Percentiles rank a stretch among this genome's conserved stretches.
Evolutionary conservation across 2,329 filamentous ascomycete genomes (phyloP).

Genomic region (Verticillium longisporum): DNA sequence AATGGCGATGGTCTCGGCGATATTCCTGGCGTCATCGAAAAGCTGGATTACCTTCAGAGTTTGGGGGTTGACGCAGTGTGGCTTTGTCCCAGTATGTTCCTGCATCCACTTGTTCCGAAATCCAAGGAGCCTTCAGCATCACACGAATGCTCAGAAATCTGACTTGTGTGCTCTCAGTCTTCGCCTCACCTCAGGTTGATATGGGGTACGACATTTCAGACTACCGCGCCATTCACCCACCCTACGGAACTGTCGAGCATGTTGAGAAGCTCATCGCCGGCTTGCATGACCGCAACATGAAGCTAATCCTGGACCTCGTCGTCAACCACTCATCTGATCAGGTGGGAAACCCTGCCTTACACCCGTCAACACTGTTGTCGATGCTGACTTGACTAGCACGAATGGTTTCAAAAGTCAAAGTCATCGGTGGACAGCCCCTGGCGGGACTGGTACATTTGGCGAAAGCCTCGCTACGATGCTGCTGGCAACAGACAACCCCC

Average conservation of each 20-base stretch:
- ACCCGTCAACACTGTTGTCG: background rate
- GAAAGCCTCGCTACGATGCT: slow-evolving; percentile 35
- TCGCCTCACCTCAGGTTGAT: slow-evolving; percentile 51
- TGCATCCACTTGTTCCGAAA: background rate
- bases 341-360: background rate
- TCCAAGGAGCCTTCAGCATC: too few species aligned
- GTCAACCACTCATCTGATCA: slow-evolving; percentile 58
- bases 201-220: slow-evolving; percentile 69
- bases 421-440: slow-evolving; percentile 53
- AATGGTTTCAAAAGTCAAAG: slow-evolving; percentile 60
- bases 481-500: slow-evolving; percentile 56
- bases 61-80: slow-evolving; percentile 54
- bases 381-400: slow-evolving; percentile 35
- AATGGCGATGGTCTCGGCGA: slow-evolving; percentile 50
- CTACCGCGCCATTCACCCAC: slow-evolving; percentile 58
- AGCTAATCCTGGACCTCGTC: slow-evolving; percentile 65
- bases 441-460: slow-evolving; percentile 56
- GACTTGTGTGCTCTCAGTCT: slow-evolving; percentile 15
- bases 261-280: slow-evolving; percentile 56
- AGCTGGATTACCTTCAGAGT: slow-evolving; percentile 47
- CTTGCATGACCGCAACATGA: slow-evolving; percentile 58
- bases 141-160: background rate
- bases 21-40: slow-evolving; percentile 47
- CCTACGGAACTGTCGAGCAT: slow-evolving; percentile 63
- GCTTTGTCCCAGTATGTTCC: slow-evolving; percentile 31